A percentile compares a stretch with the other conserved stretches of the same genome.
Conservation (phyloP, 768 basidiomycete species). For the Clavulina sp. region DNA sequence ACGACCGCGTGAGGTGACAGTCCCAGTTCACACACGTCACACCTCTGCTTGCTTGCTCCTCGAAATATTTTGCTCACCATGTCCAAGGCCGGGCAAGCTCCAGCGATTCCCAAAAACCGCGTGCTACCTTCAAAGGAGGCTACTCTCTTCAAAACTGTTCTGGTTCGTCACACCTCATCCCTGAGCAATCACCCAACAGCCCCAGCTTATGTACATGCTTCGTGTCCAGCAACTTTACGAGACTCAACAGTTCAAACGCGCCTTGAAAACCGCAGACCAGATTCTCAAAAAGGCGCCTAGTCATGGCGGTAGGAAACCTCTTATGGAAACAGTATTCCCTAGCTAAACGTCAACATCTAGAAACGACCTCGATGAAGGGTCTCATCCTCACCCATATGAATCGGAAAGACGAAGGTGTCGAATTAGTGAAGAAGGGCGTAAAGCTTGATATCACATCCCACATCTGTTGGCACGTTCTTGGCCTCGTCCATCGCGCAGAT, state of each 20-base stretch:
- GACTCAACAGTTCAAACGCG: constrained; percentile 73
- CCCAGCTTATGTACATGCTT: background rate
- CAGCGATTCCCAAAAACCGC: constrained; percentile 21
- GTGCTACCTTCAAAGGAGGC: constrained; percentile 68
- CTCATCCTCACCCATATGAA: constrained; percentile 70
- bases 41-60: no score
- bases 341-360: constrained; percentile 24
- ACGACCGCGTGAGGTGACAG: no score
- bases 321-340: background rate
- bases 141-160: constrained; percentile 67
- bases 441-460: constrained; percentile 70
- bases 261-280: constrained; percentile 75
- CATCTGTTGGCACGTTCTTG: constrained; percentile 97
- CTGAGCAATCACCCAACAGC: background rate
- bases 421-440: constrained; percentile 71
- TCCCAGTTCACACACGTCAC: no score
- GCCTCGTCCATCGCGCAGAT: constrained; percentile 83
- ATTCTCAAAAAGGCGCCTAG: constrained; percentile 92
- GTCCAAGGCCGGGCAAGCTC: background rate
- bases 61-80: no score
- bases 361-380: constrained; percentile 94
- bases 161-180: constrained; percentile 23
- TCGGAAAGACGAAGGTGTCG: constrained; percentile 61
- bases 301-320: constrained; percentile 59
- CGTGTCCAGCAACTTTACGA: constrained; percentile 47